phyloP scores from a whole-genome alignment of 2,329 filamentous ascomycete genomes.

The Polytolypa hystricis region DNA sequence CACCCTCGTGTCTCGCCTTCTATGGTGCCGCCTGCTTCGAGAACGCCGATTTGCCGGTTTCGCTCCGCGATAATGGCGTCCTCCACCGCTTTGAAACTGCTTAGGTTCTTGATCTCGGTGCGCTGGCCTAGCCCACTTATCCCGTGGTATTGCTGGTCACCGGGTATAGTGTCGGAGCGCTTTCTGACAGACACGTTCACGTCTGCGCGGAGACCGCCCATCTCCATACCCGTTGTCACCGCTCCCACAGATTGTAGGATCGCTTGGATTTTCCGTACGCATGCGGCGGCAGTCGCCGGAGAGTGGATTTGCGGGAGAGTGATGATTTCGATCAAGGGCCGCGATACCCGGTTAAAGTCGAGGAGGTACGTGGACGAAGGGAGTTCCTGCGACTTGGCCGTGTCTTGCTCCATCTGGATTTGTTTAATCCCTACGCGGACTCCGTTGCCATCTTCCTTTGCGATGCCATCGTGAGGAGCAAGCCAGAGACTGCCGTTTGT shows the following conservation, averaged over 20 bases:
- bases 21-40: slow-evolving; percentile 64
- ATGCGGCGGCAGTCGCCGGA: slow-evolving; percentile 74
- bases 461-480: slow-evolving; percentile 65
- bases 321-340: slow-evolving; percentile 90
- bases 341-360: slow-evolving; percentile 87
- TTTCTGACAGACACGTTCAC: slow-evolving; percentile 83
- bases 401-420: slow-evolving; percentile 95
- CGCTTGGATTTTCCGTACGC: slow-evolving; percentile 78
- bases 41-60: slow-evolving; percentile 70
- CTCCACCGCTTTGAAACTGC: slow-evolving; percentile 88
- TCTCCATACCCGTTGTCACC: slow-evolving; percentile 85
- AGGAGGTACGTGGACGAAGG: slow-evolving; percentile 63
- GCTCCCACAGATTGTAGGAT: slow-evolving; percentile 70
- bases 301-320: slow-evolving; percentile 80
- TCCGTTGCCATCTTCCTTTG: slow-evolving; percentile 57
- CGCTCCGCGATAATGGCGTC: slow-evolving; percentile 88
- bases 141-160: slow-evolving; percentile 42
- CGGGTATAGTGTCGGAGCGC: slow-evolving; percentile 38
- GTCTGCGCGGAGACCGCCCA: slow-evolving; percentile 80
- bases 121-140: slow-evolving; percentile 63
- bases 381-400: slow-evolving; percentile 80
- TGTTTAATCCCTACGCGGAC: slow-evolving; percentile 77
- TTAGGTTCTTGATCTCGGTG: slow-evolving; percentile 95
- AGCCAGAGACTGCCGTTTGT: slow-evolving; percentile 63
- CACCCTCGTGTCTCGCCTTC: slow-evolving; percentile 86